Evolutionary conservation across 164 flowering plant species (phyloP).

Genomic region (Umbellularia californica): DNA sequence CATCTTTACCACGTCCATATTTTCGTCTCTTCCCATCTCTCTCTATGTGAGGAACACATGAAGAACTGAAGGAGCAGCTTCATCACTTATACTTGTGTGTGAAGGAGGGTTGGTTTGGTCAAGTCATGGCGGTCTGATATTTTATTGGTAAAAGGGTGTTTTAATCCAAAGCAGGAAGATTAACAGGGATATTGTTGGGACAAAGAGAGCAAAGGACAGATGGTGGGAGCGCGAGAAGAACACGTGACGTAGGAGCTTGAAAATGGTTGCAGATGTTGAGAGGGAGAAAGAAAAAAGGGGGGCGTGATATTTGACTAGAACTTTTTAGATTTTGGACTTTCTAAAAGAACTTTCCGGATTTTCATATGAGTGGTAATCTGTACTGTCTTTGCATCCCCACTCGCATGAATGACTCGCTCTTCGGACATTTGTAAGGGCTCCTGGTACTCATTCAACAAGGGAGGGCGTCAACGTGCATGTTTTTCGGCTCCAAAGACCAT

Average conservation of each 20-base stretch:
- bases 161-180: not conserved
- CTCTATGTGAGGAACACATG: not conserved
- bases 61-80: not conserved
- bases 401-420: too few relatives aligned
- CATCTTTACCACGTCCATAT: not conserved
- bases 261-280: not conserved
- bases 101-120: conserved; percentile 15
- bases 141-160: not conserved
- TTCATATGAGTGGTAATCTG: not conserved
- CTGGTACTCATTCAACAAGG: too few relatives aligned
- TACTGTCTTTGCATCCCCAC: too few relatives aligned
- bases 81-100: conserved; percentile 6
- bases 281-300: not conserved
- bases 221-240: not conserved
- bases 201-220: not conserved
- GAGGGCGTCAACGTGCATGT: too few relatives aligned
- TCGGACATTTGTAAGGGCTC: too few relatives aligned
- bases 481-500: too few relatives aligned
- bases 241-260: not conserved
- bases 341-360: not conserved
- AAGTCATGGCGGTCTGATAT: conserved; percentile 13
- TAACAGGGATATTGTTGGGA: not conserved
- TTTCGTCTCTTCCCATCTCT: not conserved
- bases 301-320: not conserved
- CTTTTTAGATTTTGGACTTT: not conserved